Base-by-base conservation (phyloP, 2,329 filamentous ascomycete species). In the Thielaviopsis musarum region DNA sequence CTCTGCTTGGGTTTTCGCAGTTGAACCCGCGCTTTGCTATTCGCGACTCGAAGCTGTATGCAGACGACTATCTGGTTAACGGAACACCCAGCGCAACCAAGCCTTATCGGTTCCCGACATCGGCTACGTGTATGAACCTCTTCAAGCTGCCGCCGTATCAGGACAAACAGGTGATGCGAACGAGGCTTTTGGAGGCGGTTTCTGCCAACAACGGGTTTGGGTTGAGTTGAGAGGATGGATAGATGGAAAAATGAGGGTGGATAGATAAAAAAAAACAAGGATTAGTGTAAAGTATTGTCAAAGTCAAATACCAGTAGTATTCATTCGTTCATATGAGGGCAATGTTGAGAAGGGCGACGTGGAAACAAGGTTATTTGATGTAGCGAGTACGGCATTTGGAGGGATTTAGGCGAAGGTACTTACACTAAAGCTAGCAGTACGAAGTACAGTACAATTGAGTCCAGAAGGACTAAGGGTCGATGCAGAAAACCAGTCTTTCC, bases 91-190 rank as follows among this genome's bases (percentile, higher is more conserved):
- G 91, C 70, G 78, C 81, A 54, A 4, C 45, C n/a, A 19, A 21
- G 19, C 3, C 45, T n/a, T 54, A 57, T 17, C 77, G 93, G 61
- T 73, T 96, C 63, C 93, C 93, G 2, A 97, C 89, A 68, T 90
- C 93, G 19, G 96, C 91, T 69, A 98, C 93, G 0, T 98, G 93
- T 66, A 89, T 97, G 28, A 98, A 98, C 69, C 69, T 98, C 65
- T 73, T 98, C 54, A 98, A 98, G 75, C 72, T 98, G 64, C 93
- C 93, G 6, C 81, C 84, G 64, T 98, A 97, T 70, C 78, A 71
- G 54, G 82, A 76, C 38, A 81, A 83, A 63, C 71, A 74, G 61
- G 78, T 75, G 28, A 69, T 98, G 66, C 84, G 80, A 67, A 80
- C 84, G 67, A 97, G 95, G 73, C 69, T 98, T 62, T 73, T 97